Percentiles rank a stretch among this genome's conserved stretches.
These are phyloP conservation scores for Parastagonospora nodorum DNA, from an alignment of 2,329 filamentous ascomycete genomes.

Conservation along the genomic window DNA sequence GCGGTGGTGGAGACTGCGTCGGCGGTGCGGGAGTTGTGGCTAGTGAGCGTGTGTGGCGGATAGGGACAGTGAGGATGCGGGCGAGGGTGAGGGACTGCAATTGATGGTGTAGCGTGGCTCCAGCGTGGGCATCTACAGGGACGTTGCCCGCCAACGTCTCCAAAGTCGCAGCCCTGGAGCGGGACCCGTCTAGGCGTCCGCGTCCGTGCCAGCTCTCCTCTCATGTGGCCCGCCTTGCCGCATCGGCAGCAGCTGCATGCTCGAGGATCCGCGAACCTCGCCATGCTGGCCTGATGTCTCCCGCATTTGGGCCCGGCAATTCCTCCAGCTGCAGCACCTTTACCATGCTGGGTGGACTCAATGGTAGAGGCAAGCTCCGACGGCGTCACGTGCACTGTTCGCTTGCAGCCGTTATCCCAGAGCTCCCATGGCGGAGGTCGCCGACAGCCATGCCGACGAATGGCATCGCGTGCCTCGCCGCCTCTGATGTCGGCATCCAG, in stretches of 20 bases:
- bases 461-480: constrained; percentile 26
- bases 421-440: constrained; percentile 37
- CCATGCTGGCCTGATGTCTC: constrained; percentile 32
- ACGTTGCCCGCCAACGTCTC: constrained; percentile 1
- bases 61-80: constrained; percentile 8
- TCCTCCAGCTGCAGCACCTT: constrained; percentile 8
- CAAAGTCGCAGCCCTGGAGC: not conserved
- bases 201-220: constrained; percentile 2
- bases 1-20: constrained; percentile 11
- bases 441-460: constrained; percentile 40
- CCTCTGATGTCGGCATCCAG: constrained; percentile 24
- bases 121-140: not conserved
- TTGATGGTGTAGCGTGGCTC: not conserved
- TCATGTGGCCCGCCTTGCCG: constrained; percentile 4
- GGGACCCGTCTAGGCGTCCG: not conserved
- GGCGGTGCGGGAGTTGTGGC: constrained; percentile 11
- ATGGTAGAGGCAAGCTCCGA: constrained; percentile 16
- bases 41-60: constrained; percentile 16
- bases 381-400: constrained; percentile 29
- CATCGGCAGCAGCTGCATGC: constrained; percentile 11
- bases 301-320: constrained; percentile 16
- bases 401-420: constrained; percentile 19
- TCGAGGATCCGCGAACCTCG: constrained; percentile 10
- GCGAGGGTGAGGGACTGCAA: not conserved
- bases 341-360: constrained; percentile 12